Conservation (phyloP, 2,329 filamentous ascomycete species). For the Magnaporthiopsis incrustans region DNA sequence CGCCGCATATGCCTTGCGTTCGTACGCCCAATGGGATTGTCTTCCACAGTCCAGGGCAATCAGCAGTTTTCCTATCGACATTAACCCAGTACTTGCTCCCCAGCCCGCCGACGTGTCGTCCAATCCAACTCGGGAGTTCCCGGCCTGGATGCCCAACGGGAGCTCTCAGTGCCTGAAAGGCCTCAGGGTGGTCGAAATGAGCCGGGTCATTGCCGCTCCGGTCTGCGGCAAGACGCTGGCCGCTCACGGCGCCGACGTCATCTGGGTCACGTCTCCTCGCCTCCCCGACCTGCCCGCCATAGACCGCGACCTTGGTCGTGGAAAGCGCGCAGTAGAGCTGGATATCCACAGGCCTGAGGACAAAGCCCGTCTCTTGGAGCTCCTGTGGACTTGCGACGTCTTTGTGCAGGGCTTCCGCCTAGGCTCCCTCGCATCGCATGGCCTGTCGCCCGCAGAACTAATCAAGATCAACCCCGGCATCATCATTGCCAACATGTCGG, state of each 20-base stretch:
- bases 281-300: slow-evolving; percentile 32
- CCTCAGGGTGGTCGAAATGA: slow-evolving; percentile 41
- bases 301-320: slow-evolving; percentile 34
- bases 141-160: neutral
- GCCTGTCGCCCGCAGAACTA: slow-evolving; percentile 31
- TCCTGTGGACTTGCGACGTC: slow-evolving; percentile 38
- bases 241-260: slow-evolving; percentile 36
- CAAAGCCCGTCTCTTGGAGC: slow-evolving; percentile 16
- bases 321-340: slow-evolving; percentile 37
- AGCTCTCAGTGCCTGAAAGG: slow-evolving; percentile 17
- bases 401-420: slow-evolving; percentile 45
- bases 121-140: neutral
- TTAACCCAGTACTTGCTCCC: slow-evolving; percentile 18
- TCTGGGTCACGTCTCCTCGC: slow-evolving; percentile 33
- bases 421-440: slow-evolving; percentile 30
- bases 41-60: slow-evolving; percentile 37
- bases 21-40: slow-evolving; percentile 42
- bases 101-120: neutral
- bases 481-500: slow-evolving; percentile 43
- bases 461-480: slow-evolving; percentile 34
- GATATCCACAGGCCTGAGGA: slow-evolving; percentile 35
- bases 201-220: slow-evolving; percentile 38
- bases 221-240: slow-evolving; percentile 33
- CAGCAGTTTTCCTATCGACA: slow-evolving; percentile 34
- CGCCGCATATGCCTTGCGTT: slow-evolving; percentile 41